Base-by-base conservation (phyloP, 768 basidiomycete genomes). In the Neoboletus subvelutipes region DNA sequence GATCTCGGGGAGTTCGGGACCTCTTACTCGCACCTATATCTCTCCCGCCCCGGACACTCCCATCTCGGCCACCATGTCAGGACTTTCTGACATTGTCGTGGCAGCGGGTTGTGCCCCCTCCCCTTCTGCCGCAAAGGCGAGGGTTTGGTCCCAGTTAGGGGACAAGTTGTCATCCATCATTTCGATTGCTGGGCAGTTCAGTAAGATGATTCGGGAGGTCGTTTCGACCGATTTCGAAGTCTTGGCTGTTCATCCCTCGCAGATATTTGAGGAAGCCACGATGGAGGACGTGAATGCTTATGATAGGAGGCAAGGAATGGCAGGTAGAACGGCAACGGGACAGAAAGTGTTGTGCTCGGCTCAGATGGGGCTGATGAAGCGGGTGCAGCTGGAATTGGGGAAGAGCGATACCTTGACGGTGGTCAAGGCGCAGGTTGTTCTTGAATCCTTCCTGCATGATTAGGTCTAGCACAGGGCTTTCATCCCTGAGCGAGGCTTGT, bases 341-440 rank as follows among this genome's bases (percentile, higher is more conserved):
- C 37, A 52, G 24, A 63, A 55, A 18, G 52, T 62, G 15, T 31
- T 63, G 39, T 63, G 61, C 34, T 37, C 60, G 29, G 55, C 61
- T 26, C 46, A 60, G 0, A 24, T 63, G 53, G 61, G 61, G 22
- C 33, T 63, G 60, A 62, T 39, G 33, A 63, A 63, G 50, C 24
- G 37, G 45, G 43, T 37, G 26, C 53, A 33, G 36, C 5, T 31
- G 28, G 53, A 50, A 15, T 36, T 18, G 15, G 53, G 53, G 4
- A 24, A 45, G 24, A 40, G 26, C 2, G 29, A 55, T 20, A 43
- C 29, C 17, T 37, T 42, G 50, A 52, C 53, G 13, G 50, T 55
- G 33, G 5, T 49, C 29, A 62, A 58, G 45, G 37, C 52, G 1
- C 62, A 55, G 37, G 60, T 62, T 9, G n/a, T 62, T 48, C 52